These are phyloP conservation scores for Chlamydomonas sp. DNA, from an alignment of 139 green algal species.

Conservation along the genomic window DNA sequence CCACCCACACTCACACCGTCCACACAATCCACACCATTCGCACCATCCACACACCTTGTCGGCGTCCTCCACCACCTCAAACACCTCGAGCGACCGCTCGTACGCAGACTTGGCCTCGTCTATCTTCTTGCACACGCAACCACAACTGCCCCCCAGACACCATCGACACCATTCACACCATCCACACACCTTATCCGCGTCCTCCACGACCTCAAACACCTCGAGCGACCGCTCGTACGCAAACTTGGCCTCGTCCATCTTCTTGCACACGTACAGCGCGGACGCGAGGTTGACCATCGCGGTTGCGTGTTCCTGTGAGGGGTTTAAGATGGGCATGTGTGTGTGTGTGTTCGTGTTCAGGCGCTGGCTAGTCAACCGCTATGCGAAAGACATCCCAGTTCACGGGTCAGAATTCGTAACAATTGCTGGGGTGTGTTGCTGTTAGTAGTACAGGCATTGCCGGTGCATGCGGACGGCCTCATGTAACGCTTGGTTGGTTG, in stretches of 20 bases:
- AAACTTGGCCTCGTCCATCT: conserved; percentile 18
- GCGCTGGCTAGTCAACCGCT: too few species aligned
- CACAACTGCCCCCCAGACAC: not conserved
- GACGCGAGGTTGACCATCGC: conserved; percentile 31
- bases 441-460: too few species aligned
- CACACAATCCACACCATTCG: too few species aligned
- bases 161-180: not conserved
- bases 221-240: conserved; percentile 22
- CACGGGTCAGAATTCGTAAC: too few species aligned
- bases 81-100: conserved; percentile 26
- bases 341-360: too few species aligned
- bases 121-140: not conserved
- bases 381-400: too few species aligned
- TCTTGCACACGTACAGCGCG: conserved; percentile 22
- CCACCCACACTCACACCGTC: too few species aligned
- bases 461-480: too few species aligned
- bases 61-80: conserved; percentile 25
- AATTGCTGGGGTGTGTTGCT: too few species aligned
- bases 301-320: conserved; percentile 38
- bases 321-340: too few species aligned
- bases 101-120: conserved; percentile 16
- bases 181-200: conserved; percentile 24
- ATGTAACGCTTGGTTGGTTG: too few species aligned
- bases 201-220: conserved; percentile 24
- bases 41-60: too few species aligned